Percentiles rank a stretch among this genome's conserved stretches.
These are phyloP conservation scores for Malus hybrid DNA, from an alignment of 331 rosid species.

Conservation along the genomic window DNA sequence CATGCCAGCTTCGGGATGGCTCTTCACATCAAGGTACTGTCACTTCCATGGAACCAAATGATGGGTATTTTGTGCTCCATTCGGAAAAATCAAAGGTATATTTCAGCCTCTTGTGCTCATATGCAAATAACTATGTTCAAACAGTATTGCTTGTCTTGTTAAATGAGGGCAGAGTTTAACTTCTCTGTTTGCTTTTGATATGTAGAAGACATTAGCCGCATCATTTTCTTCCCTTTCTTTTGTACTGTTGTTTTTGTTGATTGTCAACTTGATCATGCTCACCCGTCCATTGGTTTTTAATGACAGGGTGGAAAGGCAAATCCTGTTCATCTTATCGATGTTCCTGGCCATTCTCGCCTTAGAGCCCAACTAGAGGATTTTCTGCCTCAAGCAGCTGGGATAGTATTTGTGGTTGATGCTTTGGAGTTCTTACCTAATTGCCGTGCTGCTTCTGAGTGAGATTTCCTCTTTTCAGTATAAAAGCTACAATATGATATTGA, in stretches of 20 bases:
- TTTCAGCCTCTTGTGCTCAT: neutral
- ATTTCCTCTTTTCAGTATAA: neutral
- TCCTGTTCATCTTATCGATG: conserved; percentile 80
- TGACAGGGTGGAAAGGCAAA: conserved; percentile 63
- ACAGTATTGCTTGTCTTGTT: too few species aligned
- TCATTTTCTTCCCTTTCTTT: neutral
- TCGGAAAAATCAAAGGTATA: conserved; percentile 63
- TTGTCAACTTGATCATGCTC: neutral
- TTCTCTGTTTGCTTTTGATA: neutral
- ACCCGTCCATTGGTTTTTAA: conserved; percentile 2
- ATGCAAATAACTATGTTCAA: too few species aligned
- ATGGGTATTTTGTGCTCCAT: conserved; percentile 70
- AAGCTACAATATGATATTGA: neutral
- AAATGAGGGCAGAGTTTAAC: neutral
- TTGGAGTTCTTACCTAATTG: conserved; percentile 77
- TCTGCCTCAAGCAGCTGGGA: conserved; percentile 82
- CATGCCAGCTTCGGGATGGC: conserved; percentile 76
- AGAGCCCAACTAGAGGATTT: conserved; percentile 80
- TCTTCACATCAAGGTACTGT: conserved; percentile 91
- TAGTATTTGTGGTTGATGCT: conserved; percentile 82
- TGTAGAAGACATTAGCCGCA: neutral
- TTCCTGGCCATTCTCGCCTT: conserved; percentile 96
- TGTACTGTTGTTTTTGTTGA: neutral
- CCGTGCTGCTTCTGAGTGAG: conserved; percentile 87
- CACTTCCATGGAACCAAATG: conserved; percentile 97